phyloP scores from a whole-genome alignment of 345 rosid species.

The Psidium friedrichsthalianum region DNA sequence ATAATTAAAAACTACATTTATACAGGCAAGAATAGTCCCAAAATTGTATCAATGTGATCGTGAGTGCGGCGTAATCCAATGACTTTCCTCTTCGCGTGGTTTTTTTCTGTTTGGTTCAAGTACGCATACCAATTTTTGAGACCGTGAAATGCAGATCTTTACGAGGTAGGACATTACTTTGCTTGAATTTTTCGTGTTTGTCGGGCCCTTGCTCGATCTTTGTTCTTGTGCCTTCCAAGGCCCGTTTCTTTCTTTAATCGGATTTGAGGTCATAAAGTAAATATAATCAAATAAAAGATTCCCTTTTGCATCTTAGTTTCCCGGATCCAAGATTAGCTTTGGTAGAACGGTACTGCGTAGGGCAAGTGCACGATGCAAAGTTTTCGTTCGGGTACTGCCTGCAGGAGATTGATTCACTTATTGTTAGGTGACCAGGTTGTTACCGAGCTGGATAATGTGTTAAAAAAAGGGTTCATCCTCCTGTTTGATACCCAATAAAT shows the following conservation, averaged over 20 bases:
- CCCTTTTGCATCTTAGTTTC: not conserved
- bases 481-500: too few relatives aligned
- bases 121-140: not conserved
- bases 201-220: too few relatives aligned
- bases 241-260: not conserved
- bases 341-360: accelerated
- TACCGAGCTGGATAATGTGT: not conserved
- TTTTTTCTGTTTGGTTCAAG: not conserved
- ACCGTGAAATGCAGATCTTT: not conserved
- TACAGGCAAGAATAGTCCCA: accelerated
- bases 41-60: accelerated
- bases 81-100: not conserved
- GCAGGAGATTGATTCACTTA: not conserved
- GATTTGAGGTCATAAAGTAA: not conserved
- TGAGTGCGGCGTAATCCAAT: not conserved
- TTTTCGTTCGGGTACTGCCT: not conserved
- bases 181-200: too few relatives aligned
- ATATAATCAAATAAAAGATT: not conserved
- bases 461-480: not conserved
- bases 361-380: not conserved
- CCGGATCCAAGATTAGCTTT: not conserved
- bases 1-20: not conserved
- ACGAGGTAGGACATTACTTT: too few relatives aligned
- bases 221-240: not conserved
- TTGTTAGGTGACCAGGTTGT: not conserved